phyloP scores from a whole-genome alignment of 73 alveolate species.

The Paramecium pentaurelia region DNA sequence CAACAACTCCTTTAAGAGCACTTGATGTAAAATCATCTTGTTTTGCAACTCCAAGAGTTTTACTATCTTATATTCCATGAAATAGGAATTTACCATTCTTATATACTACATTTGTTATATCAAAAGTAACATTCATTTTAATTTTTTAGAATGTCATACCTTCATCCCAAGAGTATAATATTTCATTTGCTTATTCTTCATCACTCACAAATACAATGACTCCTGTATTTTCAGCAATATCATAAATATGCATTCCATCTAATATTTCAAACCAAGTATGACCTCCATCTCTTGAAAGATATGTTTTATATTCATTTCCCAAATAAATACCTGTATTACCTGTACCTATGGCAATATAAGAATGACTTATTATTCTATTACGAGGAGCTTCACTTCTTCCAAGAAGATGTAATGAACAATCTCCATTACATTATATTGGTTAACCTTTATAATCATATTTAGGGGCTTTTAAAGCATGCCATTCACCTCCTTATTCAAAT shows the following conservation, averaged over 20 bases:
- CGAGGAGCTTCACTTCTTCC: conserved; percentile 79
- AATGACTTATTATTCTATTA: conserved; percentile 67
- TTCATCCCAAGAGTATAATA: conserved; percentile 75
- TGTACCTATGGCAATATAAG: conserved; percentile 75
- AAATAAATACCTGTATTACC: conserved; percentile 81
- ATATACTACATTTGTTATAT: neutral
- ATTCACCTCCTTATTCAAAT: conserved; percentile 83
- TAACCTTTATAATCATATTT: conserved; percentile 64
- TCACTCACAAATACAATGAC: conserved; percentile 83
- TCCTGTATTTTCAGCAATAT: conserved; percentile 88
- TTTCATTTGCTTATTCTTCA: conserved; percentile 55
- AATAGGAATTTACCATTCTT: conserved; percentile 51
- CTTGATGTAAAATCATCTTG: conserved; percentile 62
- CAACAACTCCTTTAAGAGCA: conserved; percentile 65
- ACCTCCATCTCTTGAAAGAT: conserved; percentile 85
- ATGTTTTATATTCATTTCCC: conserved; percentile 68
- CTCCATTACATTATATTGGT: conserved; percentile 64
- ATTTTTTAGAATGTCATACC: conserved; percentile 68
- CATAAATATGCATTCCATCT: conserved; percentile 80
- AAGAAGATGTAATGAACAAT: conserved; percentile 78
- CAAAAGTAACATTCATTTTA: neutral
- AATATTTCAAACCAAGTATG: conserved; percentile 78
- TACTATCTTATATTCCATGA: conserved; percentile 62
- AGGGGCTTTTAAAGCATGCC: conserved; percentile 82
- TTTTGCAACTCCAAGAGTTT: conserved; percentile 58